phyloP scores from a whole-genome alignment of 192 early-diverging fungal genomes.

The Coemansia sp. region DNA sequence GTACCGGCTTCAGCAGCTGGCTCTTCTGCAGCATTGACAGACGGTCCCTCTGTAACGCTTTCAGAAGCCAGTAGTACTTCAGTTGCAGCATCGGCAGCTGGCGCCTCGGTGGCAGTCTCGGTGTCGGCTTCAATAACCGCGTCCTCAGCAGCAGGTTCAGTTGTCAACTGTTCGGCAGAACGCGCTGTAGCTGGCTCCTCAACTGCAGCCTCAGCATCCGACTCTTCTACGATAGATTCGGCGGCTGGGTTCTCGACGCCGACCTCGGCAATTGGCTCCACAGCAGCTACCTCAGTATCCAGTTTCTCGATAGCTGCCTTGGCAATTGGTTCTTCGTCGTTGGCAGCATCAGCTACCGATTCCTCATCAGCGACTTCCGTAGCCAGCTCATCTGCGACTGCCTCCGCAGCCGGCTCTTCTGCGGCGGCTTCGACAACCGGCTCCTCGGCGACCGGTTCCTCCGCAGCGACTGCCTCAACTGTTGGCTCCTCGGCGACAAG shows the following conservation, averaged over 20 bases:
- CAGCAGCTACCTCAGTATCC: neutral
- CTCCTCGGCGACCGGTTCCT: neutral
- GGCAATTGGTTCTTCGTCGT: neutral
- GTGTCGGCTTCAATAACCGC: neutral
- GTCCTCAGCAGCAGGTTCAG: conserved; percentile 1
- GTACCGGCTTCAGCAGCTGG: neutral
- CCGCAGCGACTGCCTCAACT: neutral
- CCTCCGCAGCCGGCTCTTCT: neutral
- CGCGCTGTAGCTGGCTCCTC: conserved; percentile 1
- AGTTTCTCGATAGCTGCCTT: neutral
- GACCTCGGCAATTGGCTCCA: neutral
- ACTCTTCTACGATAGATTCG: neutral
- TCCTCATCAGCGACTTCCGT: conserved; percentile 3
- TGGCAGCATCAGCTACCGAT: neutral
- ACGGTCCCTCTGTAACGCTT: neutral
- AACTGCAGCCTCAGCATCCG: neutral
- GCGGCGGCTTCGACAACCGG: neutral
- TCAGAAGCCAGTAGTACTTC: neutral
- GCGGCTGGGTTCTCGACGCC: neutral
- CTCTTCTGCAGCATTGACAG: neutral
- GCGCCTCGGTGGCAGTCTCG: neutral
- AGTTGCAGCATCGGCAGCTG: conserved; percentile 4
- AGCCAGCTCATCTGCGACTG: conserved; percentile 4
- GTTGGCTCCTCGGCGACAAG: neutral
- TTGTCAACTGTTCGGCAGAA: neutral